Conservation (phyloP, 306 rosid species). For the Macrotyloma uniflorum region DNA sequence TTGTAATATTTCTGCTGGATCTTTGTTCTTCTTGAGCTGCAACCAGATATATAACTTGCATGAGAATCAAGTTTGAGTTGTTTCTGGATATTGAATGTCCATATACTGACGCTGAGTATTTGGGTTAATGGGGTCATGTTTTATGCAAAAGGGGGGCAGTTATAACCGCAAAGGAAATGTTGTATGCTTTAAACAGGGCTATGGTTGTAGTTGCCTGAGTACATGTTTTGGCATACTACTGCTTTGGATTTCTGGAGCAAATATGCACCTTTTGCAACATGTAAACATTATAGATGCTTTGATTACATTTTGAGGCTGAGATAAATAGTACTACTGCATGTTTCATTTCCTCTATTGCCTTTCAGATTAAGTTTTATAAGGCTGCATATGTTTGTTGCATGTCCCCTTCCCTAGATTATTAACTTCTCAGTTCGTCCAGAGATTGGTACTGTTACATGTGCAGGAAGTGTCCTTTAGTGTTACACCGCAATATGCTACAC, state of each 20-base stretch:
- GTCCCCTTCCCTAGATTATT: background rate
- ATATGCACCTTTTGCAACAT: constrained; percentile 65
- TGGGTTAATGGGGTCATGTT: constrained; percentile 9
- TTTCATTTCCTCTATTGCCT: constrained; percentile 65
- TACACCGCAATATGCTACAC: background rate
- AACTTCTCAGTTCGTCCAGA: background rate
- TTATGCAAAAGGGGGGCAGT: background rate
- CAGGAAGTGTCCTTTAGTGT: background rate
- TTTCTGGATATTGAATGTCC: constrained; percentile 14
- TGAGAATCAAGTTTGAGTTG: constrained; percentile 16
- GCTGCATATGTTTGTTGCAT: background rate
- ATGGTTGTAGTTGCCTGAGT: constrained; percentile 4
- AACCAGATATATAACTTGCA: constrained; percentile 21
- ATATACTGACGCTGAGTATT: background rate
- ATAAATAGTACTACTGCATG: constrained; percentile 67
- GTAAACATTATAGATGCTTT: constrained; percentile 66
- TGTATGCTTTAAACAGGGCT: constrained; percentile 26
- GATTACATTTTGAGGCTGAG: constrained; percentile 59
- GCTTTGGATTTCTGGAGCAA: constrained; percentile 50
- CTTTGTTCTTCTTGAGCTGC: constrained; percentile 27
- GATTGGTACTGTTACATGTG: background rate
- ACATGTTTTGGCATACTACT: background rate
- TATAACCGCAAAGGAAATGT: background rate
- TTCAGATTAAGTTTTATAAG: constrained; percentile 58
- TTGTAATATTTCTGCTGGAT: constrained; percentile 18